Base-by-base conservation (phyloP, 306 rosid species). In the Medicago arabica region DNA sequence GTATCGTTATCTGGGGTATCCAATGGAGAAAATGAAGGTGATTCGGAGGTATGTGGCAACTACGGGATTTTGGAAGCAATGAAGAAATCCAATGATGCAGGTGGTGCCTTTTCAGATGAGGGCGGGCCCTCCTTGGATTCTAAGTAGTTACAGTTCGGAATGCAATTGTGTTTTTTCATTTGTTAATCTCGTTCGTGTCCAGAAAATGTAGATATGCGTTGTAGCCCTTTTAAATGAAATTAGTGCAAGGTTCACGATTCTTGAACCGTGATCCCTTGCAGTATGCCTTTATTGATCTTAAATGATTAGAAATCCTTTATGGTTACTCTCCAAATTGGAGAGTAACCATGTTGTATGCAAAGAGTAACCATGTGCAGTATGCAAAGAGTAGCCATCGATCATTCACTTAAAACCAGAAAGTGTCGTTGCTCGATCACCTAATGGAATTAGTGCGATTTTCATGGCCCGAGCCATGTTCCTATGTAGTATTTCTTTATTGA, bases 1-100 rank as follows among this genome's bases (percentile, higher is more conserved):
- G 97, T 78, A 21, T 86, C 99, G 41, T 80, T 94, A 6, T 79
- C 98, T 18, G 97, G 90, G 67, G 83, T 79, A 31, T 83, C 93
- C 23, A 50, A 67, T 7, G 51, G 47, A 61, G 90, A 70, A 15
- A 41, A 49, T 68, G 78, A 74, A 9, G 23, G 72, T 61, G 73
- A 69, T 41, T 78, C 69, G 0, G 78, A 78, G 58, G 59, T 38
- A 4, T 54, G 84, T 43, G 78, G 74, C 47, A 16, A 79, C 63
- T 70, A 9, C 12, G 85, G 76, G 17, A 69, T 72, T 74, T 78
- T 63, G 8, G 84, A 67, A 21, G 82, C 77, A 46, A 63, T 81
- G 13, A 86, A 66, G 58, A 84, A 83, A 54, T 9, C 87, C 9
- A 57, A 81, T 69, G 88, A 75, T 57, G 54, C 84, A 34, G 86